These are phyloP conservation scores for Alternaria rosae DNA, from an alignment of 2,329 filamentous ascomycete species.

Conservation along the genomic window DNA sequence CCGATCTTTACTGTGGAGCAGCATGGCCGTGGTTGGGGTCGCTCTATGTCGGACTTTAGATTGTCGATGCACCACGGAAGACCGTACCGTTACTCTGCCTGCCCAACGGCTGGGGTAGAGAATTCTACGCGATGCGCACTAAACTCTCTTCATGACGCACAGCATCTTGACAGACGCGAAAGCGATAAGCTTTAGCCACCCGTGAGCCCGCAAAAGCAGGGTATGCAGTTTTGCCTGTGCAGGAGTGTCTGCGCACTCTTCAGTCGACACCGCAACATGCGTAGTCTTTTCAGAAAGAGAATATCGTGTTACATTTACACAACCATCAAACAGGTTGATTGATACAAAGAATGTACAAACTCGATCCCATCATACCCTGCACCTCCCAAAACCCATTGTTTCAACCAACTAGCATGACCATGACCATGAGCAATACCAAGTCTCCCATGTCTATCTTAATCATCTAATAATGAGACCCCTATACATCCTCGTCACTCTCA, in stretches of 20 bases:
- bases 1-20: background rate
- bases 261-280: background rate
- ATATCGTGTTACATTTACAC: background rate
- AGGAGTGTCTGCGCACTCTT: background rate
- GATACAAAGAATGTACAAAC: background rate
- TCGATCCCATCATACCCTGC: background rate
- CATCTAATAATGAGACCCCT: constrained; percentile 13
- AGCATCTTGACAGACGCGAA: background rate
- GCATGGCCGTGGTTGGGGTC: background rate
- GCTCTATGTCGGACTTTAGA: background rate
- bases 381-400: background rate
- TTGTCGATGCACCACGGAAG: background rate
- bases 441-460: background rate
- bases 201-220: background rate
- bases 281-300: background rate
- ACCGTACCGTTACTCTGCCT: background rate
- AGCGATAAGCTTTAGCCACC: background rate
- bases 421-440: background rate
- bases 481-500: constrained; percentile 89
- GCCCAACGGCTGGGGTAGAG: background rate
- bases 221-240: background rate
- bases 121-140: constrained; percentile 1
- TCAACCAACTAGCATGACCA: background rate
- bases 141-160: constrained; percentile 1
- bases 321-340: background rate